Evolutionary conservation across 2,329 filamentous ascomycete genomes (phyloP).

Genomic region (Colletotrichum liriopes): DNA sequence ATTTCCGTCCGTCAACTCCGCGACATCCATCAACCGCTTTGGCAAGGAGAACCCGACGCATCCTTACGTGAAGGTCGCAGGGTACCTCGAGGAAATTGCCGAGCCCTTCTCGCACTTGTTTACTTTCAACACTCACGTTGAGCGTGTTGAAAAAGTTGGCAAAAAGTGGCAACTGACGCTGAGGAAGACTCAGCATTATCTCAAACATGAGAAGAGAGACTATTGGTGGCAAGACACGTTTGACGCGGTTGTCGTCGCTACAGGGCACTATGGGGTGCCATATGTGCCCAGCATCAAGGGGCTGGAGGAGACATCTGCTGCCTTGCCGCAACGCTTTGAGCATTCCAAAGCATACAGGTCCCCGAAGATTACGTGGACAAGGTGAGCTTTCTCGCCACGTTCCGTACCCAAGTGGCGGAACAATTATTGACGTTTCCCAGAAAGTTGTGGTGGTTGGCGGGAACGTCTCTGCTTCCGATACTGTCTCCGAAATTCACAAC

Average conservation of each 20-base stretch:
- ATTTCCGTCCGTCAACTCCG: slow-evolving; percentile 58
- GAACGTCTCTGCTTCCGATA: slow-evolving; percentile 71
- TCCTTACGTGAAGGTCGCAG: slow-evolving; percentile 57
- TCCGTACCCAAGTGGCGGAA: slow-evolving; percentile 33
- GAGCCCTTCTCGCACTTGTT: slow-evolving; percentile 65
- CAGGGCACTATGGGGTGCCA: slow-evolving; percentile 58
- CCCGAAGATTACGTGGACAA: slow-evolving; percentile 45
- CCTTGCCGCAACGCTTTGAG: slow-evolving; percentile 54
- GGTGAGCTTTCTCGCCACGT: slow-evolving; percentile 15
- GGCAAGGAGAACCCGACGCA: slow-evolving; percentile 64
- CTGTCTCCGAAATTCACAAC: slow-evolving; percentile 66
- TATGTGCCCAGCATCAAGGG: slow-evolving; percentile 59
- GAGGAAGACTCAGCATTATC: slow-evolving; percentile 58
- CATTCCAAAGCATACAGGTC: slow-evolving; percentile 59
- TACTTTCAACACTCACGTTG: slow-evolving; percentile 69
- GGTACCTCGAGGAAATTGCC: slow-evolving; percentile 68
- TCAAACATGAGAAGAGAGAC: slow-evolving; percentile 56
- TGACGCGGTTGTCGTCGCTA: slow-evolving; percentile 60
- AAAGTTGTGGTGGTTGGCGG: slow-evolving; percentile 70
- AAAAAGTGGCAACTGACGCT: slow-evolving; percentile 66
- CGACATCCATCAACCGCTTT: slow-evolving; percentile 53
- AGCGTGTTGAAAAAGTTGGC: slow-evolving; percentile 62
- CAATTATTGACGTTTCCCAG: slow-evolving; percentile 48
- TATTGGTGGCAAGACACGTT: slow-evolving; percentile 58
- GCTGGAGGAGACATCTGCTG: slow-evolving; percentile 54